A percentile compares a stretch with the other conserved stretches of the same genome.
Evolutionary conservation across 2,329 filamentous ascomycete genomes (phyloP).

Genomic region (Colletotrichum gigasporum): DNA sequence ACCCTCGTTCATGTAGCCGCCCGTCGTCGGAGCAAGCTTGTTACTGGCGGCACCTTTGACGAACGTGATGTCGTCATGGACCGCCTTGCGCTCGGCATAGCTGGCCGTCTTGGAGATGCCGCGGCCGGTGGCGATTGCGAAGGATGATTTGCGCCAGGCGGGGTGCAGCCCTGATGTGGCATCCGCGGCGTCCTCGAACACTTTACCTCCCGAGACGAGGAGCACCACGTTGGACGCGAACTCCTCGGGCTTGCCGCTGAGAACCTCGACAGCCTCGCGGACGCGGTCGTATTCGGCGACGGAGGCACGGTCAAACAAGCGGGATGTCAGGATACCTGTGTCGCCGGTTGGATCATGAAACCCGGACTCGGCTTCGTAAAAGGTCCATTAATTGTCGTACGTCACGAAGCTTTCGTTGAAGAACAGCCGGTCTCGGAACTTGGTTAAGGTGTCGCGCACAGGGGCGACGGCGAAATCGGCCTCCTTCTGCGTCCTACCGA

Average conservation of each 20-base stretch:
- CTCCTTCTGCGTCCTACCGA: constrained; percentile 36
- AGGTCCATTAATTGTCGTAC: constrained; percentile 42
- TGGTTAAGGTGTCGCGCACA: constrained; percentile 30
- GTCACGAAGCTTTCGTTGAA: constrained; percentile 35
- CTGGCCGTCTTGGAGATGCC: constrained; percentile 32
- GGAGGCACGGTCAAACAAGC: constrained; percentile 37
- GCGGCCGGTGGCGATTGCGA: constrained; percentile 30
- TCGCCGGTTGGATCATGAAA: constrained; percentile 36
- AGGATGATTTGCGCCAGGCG: constrained; percentile 10
- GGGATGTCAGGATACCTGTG: constrained; percentile 38
- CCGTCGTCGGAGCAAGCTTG: constrained; percentile 48
- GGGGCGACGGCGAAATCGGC: constrained; percentile 34
- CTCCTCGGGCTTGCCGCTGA: constrained; percentile 37
- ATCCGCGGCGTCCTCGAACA: constrained; percentile 39
- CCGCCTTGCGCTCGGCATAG: constrained; percentile 28
- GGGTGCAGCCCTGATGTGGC: constrained; percentile 37
- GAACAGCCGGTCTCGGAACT: constrained; percentile 34
- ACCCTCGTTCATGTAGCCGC: constrained; percentile 54
- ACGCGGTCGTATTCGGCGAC: constrained; percentile 33
- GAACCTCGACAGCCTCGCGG: constrained; percentile 37
- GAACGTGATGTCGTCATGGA: constrained; percentile 39
- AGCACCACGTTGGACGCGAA: constrained; percentile 36
- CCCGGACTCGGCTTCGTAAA: constrained; percentile 38
- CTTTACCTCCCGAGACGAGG: constrained; percentile 41
- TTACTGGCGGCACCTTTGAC: constrained; percentile 42